A percentile compares a stretch with the other conserved stretches of the same genome.
These are phyloP conservation scores for Myxozyma geophila DNA, from an alignment of 805 yeast species.

Conservation along the genomic window DNA sequence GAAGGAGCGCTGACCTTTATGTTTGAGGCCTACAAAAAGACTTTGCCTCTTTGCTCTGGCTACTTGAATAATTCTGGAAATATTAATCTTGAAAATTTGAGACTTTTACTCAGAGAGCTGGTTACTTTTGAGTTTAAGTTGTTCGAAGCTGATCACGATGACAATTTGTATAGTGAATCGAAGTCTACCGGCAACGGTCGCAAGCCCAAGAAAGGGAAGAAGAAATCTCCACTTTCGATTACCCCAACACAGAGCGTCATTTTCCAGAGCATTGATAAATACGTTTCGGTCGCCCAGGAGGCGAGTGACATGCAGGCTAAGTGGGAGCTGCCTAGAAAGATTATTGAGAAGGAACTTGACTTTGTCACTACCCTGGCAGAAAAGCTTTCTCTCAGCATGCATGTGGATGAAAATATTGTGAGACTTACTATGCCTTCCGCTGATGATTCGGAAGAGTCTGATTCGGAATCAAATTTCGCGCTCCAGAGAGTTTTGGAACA, in stretches of 20 bases:
- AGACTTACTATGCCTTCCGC: conserved; percentile 55
- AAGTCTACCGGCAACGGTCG: conserved; percentile 6
- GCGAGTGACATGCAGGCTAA: neutral
- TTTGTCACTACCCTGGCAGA: conserved; percentile 24
- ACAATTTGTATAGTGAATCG: conserved; percentile 18
- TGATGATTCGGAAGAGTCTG: conserved; percentile 61
- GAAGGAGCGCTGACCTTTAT: conserved; percentile 97
- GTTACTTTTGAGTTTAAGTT: conserved; percentile 81
- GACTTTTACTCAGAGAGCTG: conserved; percentile 73
- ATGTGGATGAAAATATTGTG: neutral
- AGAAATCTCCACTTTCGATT: neutral
- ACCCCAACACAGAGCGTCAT: conserved; percentile 64
- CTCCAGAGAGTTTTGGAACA: conserved; percentile 59
- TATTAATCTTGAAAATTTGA: conserved; percentile 74
- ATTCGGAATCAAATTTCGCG: conserved; percentile 64
- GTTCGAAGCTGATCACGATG: conserved; percentile 70
- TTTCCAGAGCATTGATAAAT: conserved; percentile 45
- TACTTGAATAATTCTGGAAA: conserved; percentile 83
- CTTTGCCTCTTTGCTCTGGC: conserved; percentile 74
- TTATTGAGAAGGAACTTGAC: conserved; percentile 17
- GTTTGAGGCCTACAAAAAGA: conserved; percentile 82
- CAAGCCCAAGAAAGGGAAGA: conserved; percentile 5
- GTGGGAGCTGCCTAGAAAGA: conserved; percentile 21
- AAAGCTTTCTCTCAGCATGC: conserved; percentile 16
- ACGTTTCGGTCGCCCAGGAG: conserved; percentile 11